A percentile compares a stretch with the other conserved stretches of the same genome.
Evolutionary conservation across 768 basidiomycete species (phyloP).

Genomic region (Suillus luteus): DNA sequence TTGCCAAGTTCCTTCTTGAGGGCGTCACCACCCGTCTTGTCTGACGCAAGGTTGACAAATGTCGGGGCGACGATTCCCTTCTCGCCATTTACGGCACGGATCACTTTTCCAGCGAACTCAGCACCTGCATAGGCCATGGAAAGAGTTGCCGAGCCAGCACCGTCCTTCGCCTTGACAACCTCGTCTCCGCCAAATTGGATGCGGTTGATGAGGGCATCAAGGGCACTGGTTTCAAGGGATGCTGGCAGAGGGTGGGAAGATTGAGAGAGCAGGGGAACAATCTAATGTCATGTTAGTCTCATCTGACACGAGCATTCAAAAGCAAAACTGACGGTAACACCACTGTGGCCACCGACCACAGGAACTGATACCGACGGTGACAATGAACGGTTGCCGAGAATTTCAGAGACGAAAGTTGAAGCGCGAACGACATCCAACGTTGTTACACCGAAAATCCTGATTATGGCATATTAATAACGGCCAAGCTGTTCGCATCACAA

Average conservation of each 20-base stretch:
- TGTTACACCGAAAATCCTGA: conserved; percentile 94
- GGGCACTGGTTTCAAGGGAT: conserved; percentile 44
- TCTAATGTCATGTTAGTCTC: conserved; percentile 45
- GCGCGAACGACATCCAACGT: conserved; percentile 97
- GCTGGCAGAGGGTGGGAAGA: conserved; percentile 76
- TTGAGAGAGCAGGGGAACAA: conserved; percentile 92
- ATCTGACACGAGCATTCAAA: background rate
- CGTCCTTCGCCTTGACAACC: conserved; percentile 97
- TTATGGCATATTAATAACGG: background rate
- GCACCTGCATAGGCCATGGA: conserved; percentile 97
- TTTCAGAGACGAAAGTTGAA: conserved; percentile 92
- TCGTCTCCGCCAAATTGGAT: conserved; percentile 98
- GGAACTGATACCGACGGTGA: conserved; percentile 73
- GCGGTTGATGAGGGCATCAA: conserved; percentile 72
- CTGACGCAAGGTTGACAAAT: conserved; percentile 79
- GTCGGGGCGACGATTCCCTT: conserved; percentile 83
- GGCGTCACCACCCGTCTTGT: conserved; percentile 68
- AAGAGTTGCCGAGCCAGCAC: conserved; percentile 89
- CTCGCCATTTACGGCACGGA: conserved; percentile 86
- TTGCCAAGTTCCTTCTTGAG: conserved; percentile 76
- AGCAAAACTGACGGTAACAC: conserved; percentile 66
- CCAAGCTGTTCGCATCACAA: background rate
- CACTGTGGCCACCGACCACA: conserved; percentile 94
- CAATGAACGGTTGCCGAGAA: conserved; percentile 62
- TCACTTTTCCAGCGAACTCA: conserved; percentile 81